phyloP scores from a whole-genome alignment of 345 rosid species.

The Gossypium stocksii region DNA sequence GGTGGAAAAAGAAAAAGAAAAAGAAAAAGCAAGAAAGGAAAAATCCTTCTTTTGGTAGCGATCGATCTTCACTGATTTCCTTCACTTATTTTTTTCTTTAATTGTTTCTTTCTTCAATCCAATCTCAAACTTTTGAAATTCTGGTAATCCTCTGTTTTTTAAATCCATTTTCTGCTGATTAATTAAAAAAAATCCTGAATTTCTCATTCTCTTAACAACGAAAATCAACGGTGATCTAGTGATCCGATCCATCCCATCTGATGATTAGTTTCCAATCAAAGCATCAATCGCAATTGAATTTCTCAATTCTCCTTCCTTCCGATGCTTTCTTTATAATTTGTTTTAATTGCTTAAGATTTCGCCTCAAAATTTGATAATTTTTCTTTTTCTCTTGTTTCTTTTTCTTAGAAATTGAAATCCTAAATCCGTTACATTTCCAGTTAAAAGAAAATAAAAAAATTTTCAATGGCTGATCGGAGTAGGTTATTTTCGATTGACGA shows the following conservation, averaged over 20 bases:
- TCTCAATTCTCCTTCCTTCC: conserved; percentile 53
- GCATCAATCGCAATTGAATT: conserved; percentile 41
- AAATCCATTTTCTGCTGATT: neutral
- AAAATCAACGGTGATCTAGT: neutral
- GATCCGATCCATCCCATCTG: conserved; percentile 46
- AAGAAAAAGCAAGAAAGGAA: neutral
- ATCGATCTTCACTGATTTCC: neutral
- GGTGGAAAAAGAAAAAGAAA: neutral
- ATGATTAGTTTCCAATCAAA: conserved; percentile 69
- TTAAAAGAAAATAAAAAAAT: neutral
- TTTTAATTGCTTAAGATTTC: conserved; percentile 66
- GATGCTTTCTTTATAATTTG: conserved; percentile 72
- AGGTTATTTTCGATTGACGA: conserved; percentile 58
- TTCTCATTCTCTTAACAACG: neutral
- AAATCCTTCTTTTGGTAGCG: neutral
- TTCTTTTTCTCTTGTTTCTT: too few relatives aligned
- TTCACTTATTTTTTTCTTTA: too few relatives aligned
- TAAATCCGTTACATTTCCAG: neutral
- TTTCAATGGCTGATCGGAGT: conserved; percentile 61
- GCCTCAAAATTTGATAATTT: conserved; percentile 62
- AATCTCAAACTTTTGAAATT: neutral
- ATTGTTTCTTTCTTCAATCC: neutral
- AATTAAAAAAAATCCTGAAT: neutral
- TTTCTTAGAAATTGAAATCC: neutral
- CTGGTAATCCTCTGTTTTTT: neutral